Conservation (phyloP, 2,329 filamentous ascomycete species). For the Fusarium udum region DNA sequence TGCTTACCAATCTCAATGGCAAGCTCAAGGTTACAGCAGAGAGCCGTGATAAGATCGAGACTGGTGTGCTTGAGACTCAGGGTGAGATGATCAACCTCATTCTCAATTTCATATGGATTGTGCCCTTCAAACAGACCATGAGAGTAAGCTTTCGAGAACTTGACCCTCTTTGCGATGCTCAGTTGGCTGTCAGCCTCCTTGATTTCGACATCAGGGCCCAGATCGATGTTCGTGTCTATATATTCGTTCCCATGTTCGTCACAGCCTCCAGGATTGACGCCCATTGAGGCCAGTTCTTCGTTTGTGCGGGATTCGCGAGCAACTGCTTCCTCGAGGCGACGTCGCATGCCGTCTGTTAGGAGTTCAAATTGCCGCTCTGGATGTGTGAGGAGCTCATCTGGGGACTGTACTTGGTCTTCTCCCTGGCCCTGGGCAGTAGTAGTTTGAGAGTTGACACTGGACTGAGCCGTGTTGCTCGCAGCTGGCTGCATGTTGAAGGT, state of each 20-base stretch:
- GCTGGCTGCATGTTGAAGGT: neutral
- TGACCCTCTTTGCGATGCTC: slow-evolving; percentile 39
- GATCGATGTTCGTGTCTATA: neutral
- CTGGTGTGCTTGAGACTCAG: slow-evolving; percentile 37
- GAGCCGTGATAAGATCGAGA: slow-evolving; percentile 55
- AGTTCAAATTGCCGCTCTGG: slow-evolving; percentile 4
- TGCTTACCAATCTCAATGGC: slow-evolving; percentile 63
- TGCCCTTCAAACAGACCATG: slow-evolving; percentile 43
- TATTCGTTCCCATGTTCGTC: neutral
- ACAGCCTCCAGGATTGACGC: slow-evolving; percentile 2
- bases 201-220: slow-evolving; percentile 11
- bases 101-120: slow-evolving; percentile 42
- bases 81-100: slow-evolving; percentile 23
- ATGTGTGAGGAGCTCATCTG: neutral
- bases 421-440: neutral
- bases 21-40: slow-evolving; percentile 61
- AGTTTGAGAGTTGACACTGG: neutral
- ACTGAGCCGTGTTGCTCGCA: neutral
- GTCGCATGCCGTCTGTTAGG: slow-evolving; percentile 10
- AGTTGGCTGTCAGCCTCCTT: slow-evolving; percentile 16
- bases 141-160: slow-evolving; percentile 43
- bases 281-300: slow-evolving; percentile 12
- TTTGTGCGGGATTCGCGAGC: slow-evolving; percentile 20
- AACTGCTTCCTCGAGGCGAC: slow-evolving; percentile 14
- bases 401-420: neutral